A percentile compares a stretch with the other conserved stretches of the same genome.
Evolutionary conservation across 2,329 filamentous ascomycete species (phyloP).

Genomic region (Nothophoma quercina): DNA sequence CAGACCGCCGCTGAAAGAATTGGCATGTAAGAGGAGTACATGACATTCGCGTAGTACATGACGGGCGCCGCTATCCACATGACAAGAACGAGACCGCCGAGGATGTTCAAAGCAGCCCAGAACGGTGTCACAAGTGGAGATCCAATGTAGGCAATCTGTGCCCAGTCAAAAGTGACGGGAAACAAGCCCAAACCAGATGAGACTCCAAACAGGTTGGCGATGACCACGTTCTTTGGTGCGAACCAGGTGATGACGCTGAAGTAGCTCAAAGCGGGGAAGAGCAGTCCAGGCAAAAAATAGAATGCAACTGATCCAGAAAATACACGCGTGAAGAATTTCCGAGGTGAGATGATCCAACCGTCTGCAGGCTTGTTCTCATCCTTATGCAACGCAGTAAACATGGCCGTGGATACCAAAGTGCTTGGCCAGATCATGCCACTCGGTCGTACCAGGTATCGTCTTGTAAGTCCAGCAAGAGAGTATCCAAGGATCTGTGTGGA

Average conservation of each 20-base stretch:
- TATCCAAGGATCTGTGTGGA: conserved; percentile 89
- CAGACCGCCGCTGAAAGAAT: conserved; percentile 86
- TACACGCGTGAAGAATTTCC: conserved; percentile 82
- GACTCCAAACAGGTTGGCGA: conserved; percentile 86
- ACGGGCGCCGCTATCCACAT: conserved; percentile 87
- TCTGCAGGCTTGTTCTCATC: conserved; percentile 82
- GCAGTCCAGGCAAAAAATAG: conserved; percentile 83
- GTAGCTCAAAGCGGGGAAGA: conserved; percentile 85
- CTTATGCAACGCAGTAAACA: conserved; percentile 87
- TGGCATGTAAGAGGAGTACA: conserved; percentile 85
- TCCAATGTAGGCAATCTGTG: conserved; percentile 86
- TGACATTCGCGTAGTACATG: conserved; percentile 79
- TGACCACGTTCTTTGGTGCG: conserved; percentile 82
- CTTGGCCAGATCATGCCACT: conserved; percentile 93
- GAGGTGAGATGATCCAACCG: conserved; percentile 82
- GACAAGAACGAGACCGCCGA: conserved; percentile 78
- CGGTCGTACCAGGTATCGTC: conserved; percentile 82
- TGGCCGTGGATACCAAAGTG: conserved; percentile 85
- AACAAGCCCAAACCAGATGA: conserved; percentile 85
- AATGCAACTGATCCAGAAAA: conserved; percentile 77
- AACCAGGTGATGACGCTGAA: conserved; percentile 92
- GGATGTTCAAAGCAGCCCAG: conserved; percentile 85
- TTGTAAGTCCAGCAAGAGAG: conserved; percentile 81
- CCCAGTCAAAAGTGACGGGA: conserved; percentile 90
- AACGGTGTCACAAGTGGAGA: conserved; percentile 85